phyloP scores from a whole-genome alignment of 2,329 filamentous ascomycete species.

The Neofusicoccum laricinum region DNA sequence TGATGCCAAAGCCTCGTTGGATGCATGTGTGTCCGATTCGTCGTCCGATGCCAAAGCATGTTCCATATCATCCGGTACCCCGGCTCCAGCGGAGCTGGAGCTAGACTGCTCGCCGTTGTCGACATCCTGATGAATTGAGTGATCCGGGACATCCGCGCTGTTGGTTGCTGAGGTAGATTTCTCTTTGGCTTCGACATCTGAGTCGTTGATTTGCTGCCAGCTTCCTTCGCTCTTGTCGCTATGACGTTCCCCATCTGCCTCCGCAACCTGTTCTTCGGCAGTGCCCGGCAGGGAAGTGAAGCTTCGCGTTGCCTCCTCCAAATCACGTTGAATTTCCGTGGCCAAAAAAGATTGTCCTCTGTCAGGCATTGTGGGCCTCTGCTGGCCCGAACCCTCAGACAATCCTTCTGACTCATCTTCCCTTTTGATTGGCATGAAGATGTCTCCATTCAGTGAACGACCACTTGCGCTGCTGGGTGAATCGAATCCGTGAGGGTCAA shows the following conservation, averaged over 20 bases:
- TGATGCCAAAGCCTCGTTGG: not conserved
- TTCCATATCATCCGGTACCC: not conserved
- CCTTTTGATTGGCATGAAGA: not conserved
- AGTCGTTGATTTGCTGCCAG: constrained; percentile 38
- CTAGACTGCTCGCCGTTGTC: not conserved
- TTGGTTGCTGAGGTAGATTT: not conserved
- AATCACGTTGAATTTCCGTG: constrained; percentile 44
- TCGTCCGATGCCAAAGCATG: not conserved
- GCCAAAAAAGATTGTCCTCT: constrained; percentile 46
- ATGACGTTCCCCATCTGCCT: constrained; percentile 27
- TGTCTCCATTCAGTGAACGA: not conserved
- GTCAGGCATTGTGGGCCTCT: constrained; percentile 46
- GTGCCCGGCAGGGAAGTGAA: not conserved
- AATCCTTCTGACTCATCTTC: not conserved
- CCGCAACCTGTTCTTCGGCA: not conserved
- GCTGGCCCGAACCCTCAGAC: constrained; percentile 5
- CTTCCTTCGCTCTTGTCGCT: constrained; percentile 39
- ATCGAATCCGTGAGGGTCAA: not conserved
- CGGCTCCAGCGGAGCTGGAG: not conserved
- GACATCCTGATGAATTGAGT: not conserved
- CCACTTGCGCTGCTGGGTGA: not conserved
- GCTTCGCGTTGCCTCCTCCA: constrained; percentile 40
- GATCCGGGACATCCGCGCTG: not conserved
- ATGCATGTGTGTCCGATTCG: not conserved
- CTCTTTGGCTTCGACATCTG: constrained; percentile 18